Conservation (phyloP, 2,329 filamentous ascomycete genomes). For the Penicillium concentricum region DNA sequence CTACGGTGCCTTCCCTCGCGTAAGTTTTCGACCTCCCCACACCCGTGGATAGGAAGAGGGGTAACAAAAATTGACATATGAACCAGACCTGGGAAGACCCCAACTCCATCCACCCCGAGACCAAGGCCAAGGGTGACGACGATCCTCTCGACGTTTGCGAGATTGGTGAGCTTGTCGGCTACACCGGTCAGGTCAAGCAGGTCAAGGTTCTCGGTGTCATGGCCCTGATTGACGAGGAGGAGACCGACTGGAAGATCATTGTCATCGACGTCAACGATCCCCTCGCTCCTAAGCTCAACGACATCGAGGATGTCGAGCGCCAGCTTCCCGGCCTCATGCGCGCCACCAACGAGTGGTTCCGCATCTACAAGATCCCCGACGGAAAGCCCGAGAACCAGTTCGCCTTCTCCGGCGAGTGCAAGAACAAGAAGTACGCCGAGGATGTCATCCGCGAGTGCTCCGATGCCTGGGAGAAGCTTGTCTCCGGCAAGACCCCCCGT, state of each 20-base stretch:
- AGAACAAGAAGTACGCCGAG: constrained; percentile 99
- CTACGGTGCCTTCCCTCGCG: constrained; percentile 98
- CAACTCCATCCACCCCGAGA: constrained; percentile 93
- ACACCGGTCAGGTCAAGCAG: constrained; percentile 96
- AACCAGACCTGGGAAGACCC: constrained; percentile 96
- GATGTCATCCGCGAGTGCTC: constrained; percentile 94
- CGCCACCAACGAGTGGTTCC: constrained; percentile 99
- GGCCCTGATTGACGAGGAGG: constrained; percentile 98
- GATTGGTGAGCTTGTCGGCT: constrained; percentile 96
- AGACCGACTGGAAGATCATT: constrained; percentile 99
- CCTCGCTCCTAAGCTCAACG: constrained; percentile 92
- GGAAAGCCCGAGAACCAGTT: constrained; percentile 99
- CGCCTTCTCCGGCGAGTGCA: constrained; percentile 99
- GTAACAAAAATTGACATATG: constrained; percentile 2
- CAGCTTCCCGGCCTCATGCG: constrained; percentile 95
- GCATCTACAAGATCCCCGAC: constrained; percentile 99
- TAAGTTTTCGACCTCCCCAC: constrained; percentile 46
- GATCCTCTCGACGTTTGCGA: constrained; percentile 99
- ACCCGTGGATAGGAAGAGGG: constrained; percentile 2
- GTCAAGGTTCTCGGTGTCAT: constrained; percentile 99
- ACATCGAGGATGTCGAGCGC: constrained; percentile 97
- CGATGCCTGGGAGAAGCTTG: constrained; percentile 95
- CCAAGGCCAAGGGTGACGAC: constrained; percentile 99
- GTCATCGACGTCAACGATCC: constrained; percentile 99
- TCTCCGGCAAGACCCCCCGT: constrained; percentile 80